These are phyloP conservation scores for Leptodontidium sp. DNA, from an alignment of 2,329 filamentous ascomycete species.

Conservation along the genomic window DNA sequence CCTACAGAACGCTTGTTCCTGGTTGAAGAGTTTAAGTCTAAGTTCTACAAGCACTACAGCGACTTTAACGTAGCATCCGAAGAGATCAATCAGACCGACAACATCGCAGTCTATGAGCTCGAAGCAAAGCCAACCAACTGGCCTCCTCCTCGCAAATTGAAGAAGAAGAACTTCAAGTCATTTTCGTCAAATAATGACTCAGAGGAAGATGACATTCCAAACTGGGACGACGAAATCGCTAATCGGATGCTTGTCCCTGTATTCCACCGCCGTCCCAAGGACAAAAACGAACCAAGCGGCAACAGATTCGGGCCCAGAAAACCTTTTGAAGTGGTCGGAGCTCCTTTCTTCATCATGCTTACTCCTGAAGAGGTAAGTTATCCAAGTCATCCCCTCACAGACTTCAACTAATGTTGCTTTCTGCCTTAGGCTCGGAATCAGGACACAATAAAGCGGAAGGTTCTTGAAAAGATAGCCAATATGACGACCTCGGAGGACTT, in stretches of 20 bases:
- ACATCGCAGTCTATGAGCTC: constrained; percentile 78
- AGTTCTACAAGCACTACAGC: constrained; percentile 87
- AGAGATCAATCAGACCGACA: constrained; percentile 69
- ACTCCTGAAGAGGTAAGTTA: constrained; percentile 72
- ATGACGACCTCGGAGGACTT: constrained; percentile 78
- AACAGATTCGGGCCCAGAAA: constrained; percentile 41
- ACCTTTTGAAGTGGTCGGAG: constrained; percentile 46
- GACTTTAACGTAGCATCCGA: constrained; percentile 75
- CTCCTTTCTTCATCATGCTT: constrained; percentile 77
- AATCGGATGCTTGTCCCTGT: constrained; percentile 76
- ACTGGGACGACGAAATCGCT: constrained; percentile 68
- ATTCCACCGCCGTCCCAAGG: constrained; percentile 63
- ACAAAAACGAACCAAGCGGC: constrained; percentile 43
- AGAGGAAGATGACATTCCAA: constrained; percentile 55
- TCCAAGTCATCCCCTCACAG: neutral
- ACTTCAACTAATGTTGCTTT: constrained; percentile 23
- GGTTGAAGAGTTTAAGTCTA: constrained; percentile 82
- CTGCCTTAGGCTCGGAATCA: constrained; percentile 58
- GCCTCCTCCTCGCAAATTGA: constrained; percentile 55
- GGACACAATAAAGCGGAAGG: constrained; percentile 79
- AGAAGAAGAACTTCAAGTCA: constrained; percentile 53
- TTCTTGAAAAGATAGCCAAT: constrained; percentile 77
- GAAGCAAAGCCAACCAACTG: constrained; percentile 82
- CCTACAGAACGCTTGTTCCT: constrained; percentile 74
- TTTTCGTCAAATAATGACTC: constrained; percentile 52